Conservation (phyloP, 441 rosid species). For the Mallotus repandus region DNA sequence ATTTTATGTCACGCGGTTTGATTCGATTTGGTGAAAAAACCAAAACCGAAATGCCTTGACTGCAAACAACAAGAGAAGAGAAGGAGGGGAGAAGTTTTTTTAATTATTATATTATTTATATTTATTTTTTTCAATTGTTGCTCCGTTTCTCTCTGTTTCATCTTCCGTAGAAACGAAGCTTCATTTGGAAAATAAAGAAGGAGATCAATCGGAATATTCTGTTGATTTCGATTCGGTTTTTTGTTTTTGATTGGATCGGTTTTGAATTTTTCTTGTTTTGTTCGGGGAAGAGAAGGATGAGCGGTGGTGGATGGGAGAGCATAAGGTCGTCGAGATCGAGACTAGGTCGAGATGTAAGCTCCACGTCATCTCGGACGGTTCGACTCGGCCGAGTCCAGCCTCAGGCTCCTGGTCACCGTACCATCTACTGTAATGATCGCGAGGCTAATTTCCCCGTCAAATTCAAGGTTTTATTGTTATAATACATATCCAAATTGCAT, state of each 20-base stretch:
- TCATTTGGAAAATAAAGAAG: background rate
- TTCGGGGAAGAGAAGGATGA: constrained; percentile 33
- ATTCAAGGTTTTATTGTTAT: constrained; percentile 53
- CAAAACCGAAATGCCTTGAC: background rate
- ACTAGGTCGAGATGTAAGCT: constrained; percentile 32
- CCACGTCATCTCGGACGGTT: constrained; percentile 60
- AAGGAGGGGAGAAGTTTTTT: background rate
- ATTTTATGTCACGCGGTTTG: constrained; percentile 6
- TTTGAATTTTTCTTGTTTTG: background rate
- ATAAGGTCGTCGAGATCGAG: constrained; percentile 50
- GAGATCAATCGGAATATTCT: background rate
- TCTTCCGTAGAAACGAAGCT: constrained; percentile 18
- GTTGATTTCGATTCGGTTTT: background rate
- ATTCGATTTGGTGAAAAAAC: constrained; percentile 2
- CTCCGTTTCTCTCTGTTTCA: constrained; percentile 31
- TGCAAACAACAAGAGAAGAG: constrained; percentile 3
- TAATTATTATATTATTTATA: background rate
- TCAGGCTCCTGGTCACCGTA: constrained; percentile 82
- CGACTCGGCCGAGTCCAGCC: constrained; percentile 89
- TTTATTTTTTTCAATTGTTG: background rate
- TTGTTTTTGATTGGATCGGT: background rate
- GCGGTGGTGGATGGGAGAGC: constrained; percentile 50
- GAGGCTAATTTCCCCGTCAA: constrained; percentile 73
- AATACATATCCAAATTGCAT: background rate
- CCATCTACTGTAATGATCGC: constrained; percentile 85